Evolutionary conservation across 2,329 filamentous ascomycete genomes (phyloP).

Genomic region (Microsporum canis): DNA sequence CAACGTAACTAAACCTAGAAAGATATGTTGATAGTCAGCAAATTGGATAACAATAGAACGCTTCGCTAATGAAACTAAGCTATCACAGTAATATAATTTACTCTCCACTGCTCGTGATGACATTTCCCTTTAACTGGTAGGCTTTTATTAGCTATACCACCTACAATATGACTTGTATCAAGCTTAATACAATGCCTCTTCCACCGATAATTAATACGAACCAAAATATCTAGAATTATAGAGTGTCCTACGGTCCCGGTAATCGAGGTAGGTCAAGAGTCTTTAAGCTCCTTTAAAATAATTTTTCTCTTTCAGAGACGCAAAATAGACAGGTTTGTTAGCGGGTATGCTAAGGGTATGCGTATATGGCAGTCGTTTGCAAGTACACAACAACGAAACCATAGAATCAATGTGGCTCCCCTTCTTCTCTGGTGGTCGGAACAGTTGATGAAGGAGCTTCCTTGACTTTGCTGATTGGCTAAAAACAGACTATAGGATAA

Average conservation of each 20-base stretch:
- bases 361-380: background rate
- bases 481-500: background rate
- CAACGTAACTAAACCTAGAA: too few species aligned
- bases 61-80: too few species aligned
- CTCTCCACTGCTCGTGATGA: too few species aligned
- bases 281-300: background rate
- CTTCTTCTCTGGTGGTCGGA: background rate
- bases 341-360: background rate
- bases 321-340: background rate
- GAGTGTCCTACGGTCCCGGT: constrained; percentile 1
- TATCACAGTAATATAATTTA: too few species aligned
- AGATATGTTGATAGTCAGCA: too few species aligned
- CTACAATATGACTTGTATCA: constrained; percentile 1
- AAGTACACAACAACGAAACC: background rate
- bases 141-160: background rate
- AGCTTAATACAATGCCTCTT: background rate
- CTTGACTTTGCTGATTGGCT: background rate
- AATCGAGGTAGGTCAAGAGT: background rate
- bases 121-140: too few species aligned
- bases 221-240: constrained; percentile 4
- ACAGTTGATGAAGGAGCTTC: background rate
- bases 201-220: constrained; percentile 3
- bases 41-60: too few species aligned
- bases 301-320: background rate
- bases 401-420: background rate